Conservation (phyloP, 73 alveolate genomes). For the Symbiodinium natans region DNA sequence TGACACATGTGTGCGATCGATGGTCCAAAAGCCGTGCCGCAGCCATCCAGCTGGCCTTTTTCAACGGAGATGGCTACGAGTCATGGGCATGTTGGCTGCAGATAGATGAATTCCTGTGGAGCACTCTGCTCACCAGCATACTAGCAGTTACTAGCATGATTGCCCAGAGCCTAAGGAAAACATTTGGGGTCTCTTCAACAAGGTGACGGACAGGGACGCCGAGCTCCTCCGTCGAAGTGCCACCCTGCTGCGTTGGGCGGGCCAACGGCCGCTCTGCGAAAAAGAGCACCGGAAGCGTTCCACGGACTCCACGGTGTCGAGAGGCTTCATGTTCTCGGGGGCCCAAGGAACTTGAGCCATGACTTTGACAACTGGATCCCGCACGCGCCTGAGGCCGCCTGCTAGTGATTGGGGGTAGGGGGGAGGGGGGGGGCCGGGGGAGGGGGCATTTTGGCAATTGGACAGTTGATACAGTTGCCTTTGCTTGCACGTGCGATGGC, state of each 20-base stretch:
- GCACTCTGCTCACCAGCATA: background rate
- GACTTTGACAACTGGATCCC: conserved; percentile 82
- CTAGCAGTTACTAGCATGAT: no score
- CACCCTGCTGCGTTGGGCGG: conserved; percentile 73
- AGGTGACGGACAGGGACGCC: conserved; percentile 41
- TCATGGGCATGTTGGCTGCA: conserved; percentile 27
- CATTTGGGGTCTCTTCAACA: conserved; percentile 68
- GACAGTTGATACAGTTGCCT: no score
- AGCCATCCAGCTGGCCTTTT: conserved; percentile 64
- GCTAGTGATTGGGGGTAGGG: no score
- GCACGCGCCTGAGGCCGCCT: conserved; percentile 78
- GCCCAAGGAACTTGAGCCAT: conserved; percentile 25
- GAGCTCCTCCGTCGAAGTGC: conserved; percentile 68
- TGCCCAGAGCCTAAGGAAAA: conserved; percentile 24
- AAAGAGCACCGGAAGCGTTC: no score
- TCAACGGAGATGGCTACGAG: conserved; percentile 91
- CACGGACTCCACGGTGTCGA: background rate
- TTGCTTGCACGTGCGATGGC: no score
- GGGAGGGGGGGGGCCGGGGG: no score
- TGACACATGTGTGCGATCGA: conserved; percentile 82
- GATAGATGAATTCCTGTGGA: no score
- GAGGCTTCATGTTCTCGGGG: background rate
- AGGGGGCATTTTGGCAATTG: no score
- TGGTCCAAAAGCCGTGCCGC: conserved; percentile 57
- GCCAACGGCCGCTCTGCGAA: background rate